These are phyloP conservation scores for Thraustotheca clavata DNA, from an alignment of 352 stramenopile species.

Conservation along the genomic window DNA sequence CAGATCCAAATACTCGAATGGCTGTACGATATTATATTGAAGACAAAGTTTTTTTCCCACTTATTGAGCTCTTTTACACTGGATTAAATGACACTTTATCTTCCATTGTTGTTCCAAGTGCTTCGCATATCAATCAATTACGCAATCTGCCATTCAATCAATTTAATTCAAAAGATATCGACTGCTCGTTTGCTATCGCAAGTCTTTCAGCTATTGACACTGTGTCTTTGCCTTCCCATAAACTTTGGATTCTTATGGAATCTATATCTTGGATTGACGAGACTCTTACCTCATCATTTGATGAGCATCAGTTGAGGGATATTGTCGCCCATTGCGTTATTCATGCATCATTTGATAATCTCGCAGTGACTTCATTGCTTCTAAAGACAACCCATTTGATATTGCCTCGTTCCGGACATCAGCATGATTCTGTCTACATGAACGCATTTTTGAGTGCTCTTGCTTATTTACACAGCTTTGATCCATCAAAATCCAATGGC, in stretches of 20 bases:
- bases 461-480: constrained; percentile 64
- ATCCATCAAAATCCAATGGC: constrained; percentile 24
- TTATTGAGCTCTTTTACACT: constrained; percentile 46
- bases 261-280: constrained; percentile 42
- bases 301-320: constrained; percentile 63
- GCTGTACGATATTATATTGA: constrained; percentile 62
- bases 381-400: constrained; percentile 53
- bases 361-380: constrained; percentile 38
- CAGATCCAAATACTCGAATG: constrained; percentile 55
- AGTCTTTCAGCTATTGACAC: constrained; percentile 64
- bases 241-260: constrained; percentile 63
- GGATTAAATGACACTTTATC: constrained; percentile 23
- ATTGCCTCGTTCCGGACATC: constrained; percentile 66
- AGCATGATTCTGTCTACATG: constrained; percentile 31
- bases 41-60: constrained; percentile 64
- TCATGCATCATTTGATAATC: constrained; percentile 49
- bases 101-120: not conserved
- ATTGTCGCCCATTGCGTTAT: no score
- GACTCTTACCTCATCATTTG: constrained; percentile 47
- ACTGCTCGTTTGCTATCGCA: constrained; percentile 43
- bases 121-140: constrained; percentile 49
- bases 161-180: constrained; percentile 44
- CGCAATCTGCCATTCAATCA: constrained; percentile 41
- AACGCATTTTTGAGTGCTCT: constrained; percentile 64
- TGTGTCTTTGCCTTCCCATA: constrained; percentile 71